Evolutionary conservation across 1,284 basidiomycete genomes (phyloP), one percentile per base, ranked within the genome.

Genomic region (Sphaerobolus stellatus): DNA sequence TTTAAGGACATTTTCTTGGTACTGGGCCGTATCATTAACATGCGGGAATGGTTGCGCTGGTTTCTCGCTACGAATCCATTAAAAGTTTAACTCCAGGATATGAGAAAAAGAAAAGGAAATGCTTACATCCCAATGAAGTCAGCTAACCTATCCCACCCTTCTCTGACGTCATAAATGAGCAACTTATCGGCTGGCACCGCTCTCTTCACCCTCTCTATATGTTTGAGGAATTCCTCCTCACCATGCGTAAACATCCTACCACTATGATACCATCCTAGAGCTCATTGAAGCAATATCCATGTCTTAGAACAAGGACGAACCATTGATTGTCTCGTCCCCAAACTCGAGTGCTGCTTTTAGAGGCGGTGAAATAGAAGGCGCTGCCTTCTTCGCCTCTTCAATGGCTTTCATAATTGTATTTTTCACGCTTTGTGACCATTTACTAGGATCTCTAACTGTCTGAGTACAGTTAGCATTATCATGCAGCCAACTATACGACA

Each of bases 1-100:
- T n/a, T n/a, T n/a, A n/a, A n/a, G n/a, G n/a, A 38, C 36, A 54
- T 61, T 59, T 56, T 40, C 58, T 33, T 48, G 14, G 14, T 29
- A 48, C 25, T 33, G 14, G n/a, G 47, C 29, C 24, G 47, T 9
- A 24, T 29, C 25, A 24, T 48, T 48, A 11, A 48, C 8, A 48
- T 48, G 47, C 2, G 47, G 47, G 27, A 48, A 48, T 16, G 47
- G 47, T 5, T 13, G 14, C 24, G 13, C 25, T 29, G 47, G 47
- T 48, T 48, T 48, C 22, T n/a, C 18, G 6, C 47, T 48, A 31
- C 30, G n/a, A 14, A 13, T 18, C 5, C n/a, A 27, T 4, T 16
- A 18, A 20, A 20, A 3, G 11, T 18, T 14, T 45, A 29, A 16
- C 13, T 27, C n/a, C 31, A 13, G n/a, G 16, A 6, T n/a, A 27